A percentile compares a stretch with the other conserved stretches of the same genome.
phyloP scores from a whole-genome alignment of 768 basidiomycete genomes.

The Boletellus sp. region DNA sequence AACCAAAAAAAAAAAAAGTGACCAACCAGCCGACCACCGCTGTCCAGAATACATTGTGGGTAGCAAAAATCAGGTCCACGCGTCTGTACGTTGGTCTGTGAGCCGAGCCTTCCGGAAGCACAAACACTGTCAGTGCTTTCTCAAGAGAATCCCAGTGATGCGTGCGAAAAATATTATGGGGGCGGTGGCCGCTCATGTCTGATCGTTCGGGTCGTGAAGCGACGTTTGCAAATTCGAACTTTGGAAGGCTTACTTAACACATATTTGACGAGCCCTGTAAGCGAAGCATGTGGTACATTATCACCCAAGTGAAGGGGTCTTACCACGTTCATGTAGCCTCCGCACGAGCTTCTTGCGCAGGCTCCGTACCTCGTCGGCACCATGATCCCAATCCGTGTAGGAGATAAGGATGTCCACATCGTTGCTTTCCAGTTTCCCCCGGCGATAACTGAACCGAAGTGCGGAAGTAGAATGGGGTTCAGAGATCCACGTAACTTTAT shows the following conservation, averaged over 20 bases:
- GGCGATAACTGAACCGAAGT: constrained; percentile 57
- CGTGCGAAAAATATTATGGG: constrained; percentile 49
- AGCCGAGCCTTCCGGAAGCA: constrained; percentile 44
- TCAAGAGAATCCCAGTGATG: constrained; percentile 79
- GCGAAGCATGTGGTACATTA: background rate
- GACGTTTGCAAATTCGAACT: background rate
- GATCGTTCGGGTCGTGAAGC: constrained; percentile 9
- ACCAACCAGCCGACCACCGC: constrained; percentile 82
- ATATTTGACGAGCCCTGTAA: constrained; percentile 68
- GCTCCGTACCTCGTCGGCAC: constrained; percentile 50
- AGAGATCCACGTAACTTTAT: background rate
- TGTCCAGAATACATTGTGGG: constrained; percentile 78
- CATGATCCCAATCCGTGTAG: constrained; percentile 49
- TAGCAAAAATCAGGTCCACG: constrained; percentile 80
- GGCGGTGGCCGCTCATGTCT: constrained; percentile 63
- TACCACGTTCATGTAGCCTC: constrained; percentile 55
- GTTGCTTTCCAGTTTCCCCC: constrained; percentile 77
- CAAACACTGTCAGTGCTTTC: constrained; percentile 80
- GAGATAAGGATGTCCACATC: constrained; percentile 91
- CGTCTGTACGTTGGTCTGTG: constrained; percentile 53
- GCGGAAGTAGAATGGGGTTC: background rate
- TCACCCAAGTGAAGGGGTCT: constrained; percentile 13
- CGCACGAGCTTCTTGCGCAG: constrained; percentile 59
- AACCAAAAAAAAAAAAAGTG: too few species aligned
- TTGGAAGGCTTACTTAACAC: constrained; percentile 62